Conservation (phyloP, 768 basidiomycete genomes). For the Rhodotorula taiwanensis region DNA sequence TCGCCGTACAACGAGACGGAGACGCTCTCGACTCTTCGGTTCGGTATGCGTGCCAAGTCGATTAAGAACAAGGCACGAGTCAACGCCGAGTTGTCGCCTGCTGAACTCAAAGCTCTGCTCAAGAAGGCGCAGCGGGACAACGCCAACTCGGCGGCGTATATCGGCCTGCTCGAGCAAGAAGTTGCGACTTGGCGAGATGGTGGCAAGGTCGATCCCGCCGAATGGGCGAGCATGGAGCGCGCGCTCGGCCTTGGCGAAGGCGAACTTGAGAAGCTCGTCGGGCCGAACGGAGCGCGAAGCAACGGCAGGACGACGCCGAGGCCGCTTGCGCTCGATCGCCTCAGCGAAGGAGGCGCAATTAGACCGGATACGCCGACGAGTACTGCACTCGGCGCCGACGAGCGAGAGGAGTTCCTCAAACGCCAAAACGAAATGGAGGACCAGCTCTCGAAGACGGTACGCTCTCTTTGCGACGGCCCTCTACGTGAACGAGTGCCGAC, state of each 20-base stretch:
- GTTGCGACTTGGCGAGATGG: conserved; percentile 82
- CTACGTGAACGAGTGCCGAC: not conserved
- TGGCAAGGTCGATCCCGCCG: conserved; percentile 68
- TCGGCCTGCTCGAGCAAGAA: conserved; percentile 83
- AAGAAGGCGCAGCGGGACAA: conserved; percentile 83
- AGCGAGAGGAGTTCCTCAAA: conserved; percentile 91
- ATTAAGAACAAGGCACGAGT: conserved; percentile 99
- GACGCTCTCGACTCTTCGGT: conserved; percentile 91
- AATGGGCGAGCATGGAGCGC: conserved; percentile 72
- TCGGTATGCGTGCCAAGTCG: conserved; percentile 99
- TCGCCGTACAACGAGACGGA: conserved; percentile 95
- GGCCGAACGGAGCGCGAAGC: conserved; percentile 50
- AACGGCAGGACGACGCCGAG: conserved; percentile 50
- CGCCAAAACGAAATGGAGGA: conserved; percentile 96
- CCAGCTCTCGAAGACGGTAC: conserved; percentile 68
- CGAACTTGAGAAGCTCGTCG: conserved; percentile 36
- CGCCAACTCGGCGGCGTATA: conserved; percentile 73
- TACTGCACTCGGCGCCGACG: conserved; percentile 83
- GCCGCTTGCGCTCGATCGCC: conserved; percentile 63
- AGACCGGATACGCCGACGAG: conserved; percentile 89
- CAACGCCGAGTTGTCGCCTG: conserved; percentile 92
- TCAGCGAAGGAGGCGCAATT: conserved; percentile 64
- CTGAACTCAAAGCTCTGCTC: conserved; percentile 87
- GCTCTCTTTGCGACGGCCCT: conserved; percentile 14
- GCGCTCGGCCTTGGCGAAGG: conserved; percentile 48